Evolutionary conservation across 768 basidiomycete genomes (phyloP).

Genomic region (Suillus cothurnatus): DNA sequence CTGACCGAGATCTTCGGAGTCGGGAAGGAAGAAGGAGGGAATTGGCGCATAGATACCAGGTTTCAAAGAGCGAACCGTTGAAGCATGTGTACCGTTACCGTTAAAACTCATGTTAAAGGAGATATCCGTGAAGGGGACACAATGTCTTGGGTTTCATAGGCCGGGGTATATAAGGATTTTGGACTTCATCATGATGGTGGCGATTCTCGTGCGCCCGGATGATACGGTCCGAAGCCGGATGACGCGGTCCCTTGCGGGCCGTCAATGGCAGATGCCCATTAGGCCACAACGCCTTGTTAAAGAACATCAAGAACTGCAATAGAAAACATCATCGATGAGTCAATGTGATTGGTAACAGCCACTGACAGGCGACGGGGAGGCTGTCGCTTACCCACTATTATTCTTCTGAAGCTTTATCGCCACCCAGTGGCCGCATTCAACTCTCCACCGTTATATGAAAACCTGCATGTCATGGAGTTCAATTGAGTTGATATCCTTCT

Average conservation of each 20-base stretch:
- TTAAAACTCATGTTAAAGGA: conserved; percentile 40
- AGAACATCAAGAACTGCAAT: conserved; percentile 5
- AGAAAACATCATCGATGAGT: neutral
- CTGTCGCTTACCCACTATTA: neutral
- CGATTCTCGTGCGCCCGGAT: neutral
- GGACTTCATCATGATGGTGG: conserved; percentile 1
- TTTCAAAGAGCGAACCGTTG: conserved; percentile 55
- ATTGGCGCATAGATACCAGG: conserved; percentile 86
- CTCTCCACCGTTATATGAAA: conserved; percentile 1
- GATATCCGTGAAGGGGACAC: conserved; percentile 1
- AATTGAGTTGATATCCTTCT: conserved; percentile 2
- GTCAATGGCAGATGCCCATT: conserved; percentile 1
- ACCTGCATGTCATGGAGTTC: neutral
- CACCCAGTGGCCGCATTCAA: neutral
- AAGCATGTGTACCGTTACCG: conserved; percentile 16
- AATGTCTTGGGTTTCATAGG: conserved; percentile 4
- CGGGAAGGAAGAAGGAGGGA: conserved; percentile 78
- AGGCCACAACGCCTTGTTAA: neutral
- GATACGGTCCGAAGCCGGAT: conserved; percentile 7
- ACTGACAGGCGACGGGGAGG: neutral
- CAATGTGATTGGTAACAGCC: neutral
- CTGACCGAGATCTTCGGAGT: conserved; percentile 82
- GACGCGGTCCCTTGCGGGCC: conserved; percentile 5
- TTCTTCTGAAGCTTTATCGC: neutral
- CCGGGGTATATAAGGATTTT: conserved; percentile 17